A percentile compares a stretch with the other conserved stretches of the same genome.
Conservation (phyloP, 164 flowering plant genomes). For the Vitis riparia region DNA sequence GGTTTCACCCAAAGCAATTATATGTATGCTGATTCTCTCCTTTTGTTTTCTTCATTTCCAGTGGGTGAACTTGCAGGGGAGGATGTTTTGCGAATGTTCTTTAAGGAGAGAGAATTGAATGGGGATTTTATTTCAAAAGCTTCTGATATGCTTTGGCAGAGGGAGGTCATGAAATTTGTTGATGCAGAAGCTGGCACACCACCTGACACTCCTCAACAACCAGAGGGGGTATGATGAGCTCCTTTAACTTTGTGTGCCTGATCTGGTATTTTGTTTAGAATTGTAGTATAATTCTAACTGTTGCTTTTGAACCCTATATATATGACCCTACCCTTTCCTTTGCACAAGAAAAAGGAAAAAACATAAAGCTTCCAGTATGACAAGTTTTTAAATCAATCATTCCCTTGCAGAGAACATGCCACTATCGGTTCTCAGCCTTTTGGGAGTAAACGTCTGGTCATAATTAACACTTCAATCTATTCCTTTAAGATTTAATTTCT, state of each 20-base stretch:
- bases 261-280: neutral
- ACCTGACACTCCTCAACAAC: slow-evolving; percentile 24
- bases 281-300: neutral
- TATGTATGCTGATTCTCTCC: neutral
- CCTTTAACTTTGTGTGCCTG: neutral
- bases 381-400: no score
- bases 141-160: slow-evolving; percentile 66
- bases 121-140: slow-evolving; percentile 76
- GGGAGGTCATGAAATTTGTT: slow-evolving; percentile 22
- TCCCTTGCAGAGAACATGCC: no score
- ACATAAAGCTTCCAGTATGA: no score
- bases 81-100: slow-evolving; percentile 57
- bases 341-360: no score
- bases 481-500: no score
- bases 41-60: slow-evolving; percentile 16
- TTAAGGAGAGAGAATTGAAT: slow-evolving; percentile 62
- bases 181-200: slow-evolving; percentile 20
- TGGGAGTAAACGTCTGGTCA: no score
- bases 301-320: neutral
- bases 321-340: no score
- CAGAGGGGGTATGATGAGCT: slow-evolving; percentile 34
- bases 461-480: no score
- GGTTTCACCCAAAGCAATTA: no score
- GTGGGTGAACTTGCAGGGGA: slow-evolving; percentile 49
- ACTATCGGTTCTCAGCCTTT: no score